Conservation (phyloP, 106 monocot species). For the Xerophyta viscosa region DNA sequence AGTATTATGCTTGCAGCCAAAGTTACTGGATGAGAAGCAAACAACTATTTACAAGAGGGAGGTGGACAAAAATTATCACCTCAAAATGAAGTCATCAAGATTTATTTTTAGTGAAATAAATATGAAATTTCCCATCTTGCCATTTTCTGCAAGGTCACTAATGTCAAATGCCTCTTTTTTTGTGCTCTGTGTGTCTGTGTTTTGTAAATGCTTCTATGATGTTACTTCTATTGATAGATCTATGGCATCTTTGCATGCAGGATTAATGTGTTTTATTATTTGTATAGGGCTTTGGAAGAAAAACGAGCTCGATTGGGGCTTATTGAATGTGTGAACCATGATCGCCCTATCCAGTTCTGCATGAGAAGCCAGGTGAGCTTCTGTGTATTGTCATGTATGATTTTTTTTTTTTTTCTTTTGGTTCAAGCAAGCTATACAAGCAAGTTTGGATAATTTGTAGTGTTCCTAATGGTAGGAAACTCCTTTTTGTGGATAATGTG, state of each 20-base stretch:
- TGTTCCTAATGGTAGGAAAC: too few relatives aligned
- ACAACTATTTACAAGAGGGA: constrained; percentile 97
- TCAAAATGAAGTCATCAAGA: constrained; percentile 93
- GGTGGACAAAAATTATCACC: constrained; percentile 82
- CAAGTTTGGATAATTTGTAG: background rate
- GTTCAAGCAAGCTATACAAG: too few relatives aligned
- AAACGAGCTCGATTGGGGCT: constrained; percentile 75
- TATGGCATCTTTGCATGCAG: background rate
- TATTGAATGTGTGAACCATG: constrained; percentile 86
- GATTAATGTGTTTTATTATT: background rate
- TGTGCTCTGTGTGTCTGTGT: background rate
- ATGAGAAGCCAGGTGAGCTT: constrained; percentile 89
- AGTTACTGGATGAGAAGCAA: constrained; percentile 82
- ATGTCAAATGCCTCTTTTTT: background rate
- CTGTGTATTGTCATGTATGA: too few relatives aligned
- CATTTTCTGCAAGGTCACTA: constrained; percentile 81
- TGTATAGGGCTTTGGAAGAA: constrained; percentile 61
- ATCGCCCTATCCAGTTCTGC: constrained; percentile 79
- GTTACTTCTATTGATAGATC: too few relatives aligned
- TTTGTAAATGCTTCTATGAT: too few relatives aligned
- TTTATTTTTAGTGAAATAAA: constrained; percentile 97
- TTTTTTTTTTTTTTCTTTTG: background rate
- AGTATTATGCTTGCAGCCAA: constrained; percentile 62
- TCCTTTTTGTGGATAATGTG: too few relatives aligned
- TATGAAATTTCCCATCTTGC: constrained; percentile 86